These are phyloP conservation scores for Glebionis coronaria DNA, from an alignment of 129 eudicot species.

Conservation along the genomic window DNA sequence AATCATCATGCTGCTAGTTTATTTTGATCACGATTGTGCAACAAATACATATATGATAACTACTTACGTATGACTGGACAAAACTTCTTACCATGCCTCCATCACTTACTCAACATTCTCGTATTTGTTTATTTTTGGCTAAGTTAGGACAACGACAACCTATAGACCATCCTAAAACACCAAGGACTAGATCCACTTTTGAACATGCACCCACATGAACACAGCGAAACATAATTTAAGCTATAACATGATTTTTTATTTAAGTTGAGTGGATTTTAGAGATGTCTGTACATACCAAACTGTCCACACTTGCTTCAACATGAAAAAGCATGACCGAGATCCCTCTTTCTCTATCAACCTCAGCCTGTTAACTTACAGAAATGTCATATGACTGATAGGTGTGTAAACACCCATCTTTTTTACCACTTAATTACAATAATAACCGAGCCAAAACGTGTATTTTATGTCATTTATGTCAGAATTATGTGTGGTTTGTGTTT, in stretches of 20 bases:
- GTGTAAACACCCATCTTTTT: no score
- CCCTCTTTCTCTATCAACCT: constrained; percentile 63
- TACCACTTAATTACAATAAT: no score
- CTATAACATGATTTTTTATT: background rate
- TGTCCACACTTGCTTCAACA: constrained; percentile 65
- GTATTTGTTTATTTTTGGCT: constrained; percentile 41
- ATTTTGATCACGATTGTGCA: constrained; percentile 24
- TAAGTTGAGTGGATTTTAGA: background rate
- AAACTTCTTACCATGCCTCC: constrained; percentile 53
- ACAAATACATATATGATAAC: constrained; percentile 28
- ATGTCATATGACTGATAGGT: no score
- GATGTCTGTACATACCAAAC: constrained; percentile 48
- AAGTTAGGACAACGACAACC: constrained; percentile 86
- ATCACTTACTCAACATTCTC: constrained; percentile 42
- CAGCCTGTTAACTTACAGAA: constrained; percentile 55
- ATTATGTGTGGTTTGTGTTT: no score
- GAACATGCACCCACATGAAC: constrained; percentile 69
- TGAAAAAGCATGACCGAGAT: constrained; percentile 80
- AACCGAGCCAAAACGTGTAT: no score
- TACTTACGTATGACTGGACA: constrained; percentile 36
- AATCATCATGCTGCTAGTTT: constrained; percentile 25
- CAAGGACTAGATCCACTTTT: constrained; percentile 59
- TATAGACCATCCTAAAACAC: constrained; percentile 88
- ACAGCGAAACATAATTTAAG: background rate
- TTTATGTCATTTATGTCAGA: no score